Evolutionary conservation across 2,329 filamentous ascomycete genomes (phyloP), one percentile per base, ranked within the genome.

Genomic region (Sporothrix pseudoabietina): DNA sequence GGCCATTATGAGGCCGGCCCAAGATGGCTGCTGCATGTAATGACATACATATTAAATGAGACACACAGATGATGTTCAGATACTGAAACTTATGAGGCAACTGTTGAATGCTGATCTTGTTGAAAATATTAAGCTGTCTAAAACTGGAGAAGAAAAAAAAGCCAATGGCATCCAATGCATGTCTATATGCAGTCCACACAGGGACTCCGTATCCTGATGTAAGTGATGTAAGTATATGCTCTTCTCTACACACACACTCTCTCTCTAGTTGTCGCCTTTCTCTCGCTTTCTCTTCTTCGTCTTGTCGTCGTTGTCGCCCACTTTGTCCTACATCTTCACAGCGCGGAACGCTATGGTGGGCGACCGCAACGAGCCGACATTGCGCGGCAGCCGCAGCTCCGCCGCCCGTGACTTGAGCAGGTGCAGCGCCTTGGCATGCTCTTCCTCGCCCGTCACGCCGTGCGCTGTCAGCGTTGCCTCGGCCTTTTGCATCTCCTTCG

Each of bases 301-400:
- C 52, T 55, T 55, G 52, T 30, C 52, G 22, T 30, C 52, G 16
- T n/a, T 6, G 7, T 44, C 32, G 41, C 32, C n/a, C 30, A 52
- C n/a, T 26, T 55, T 30, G 10, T 22, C 77, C 77, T 80, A 86
- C 78, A 89, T 81, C 75, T 79, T 83, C 79, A 83, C 83, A 6
- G 91, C 90, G 76, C 84, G 83, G 82, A 94, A 91, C 76, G 88
- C 85, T 10, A 91, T 82, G 59, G 86, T 82, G 12, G 94, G 94
- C 74, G 88, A 82, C 71, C 89, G 84, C 80, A 98, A 80, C 75
- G 90, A 89, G 72, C 85, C 85, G 74, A 92, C 82, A 80, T 95
- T 94, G 77, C 93, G 87, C 71, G 97, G 91, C 55, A 98, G 86
- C 80, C 91, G 89, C 76, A 99, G 87, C 84, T 99, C 96, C 8